Evolutionary conservation across 1,284 basidiomycete genomes (phyloP), one percentile per base, ranked within the genome.

Genomic region (Ustilago hordei): DNA sequence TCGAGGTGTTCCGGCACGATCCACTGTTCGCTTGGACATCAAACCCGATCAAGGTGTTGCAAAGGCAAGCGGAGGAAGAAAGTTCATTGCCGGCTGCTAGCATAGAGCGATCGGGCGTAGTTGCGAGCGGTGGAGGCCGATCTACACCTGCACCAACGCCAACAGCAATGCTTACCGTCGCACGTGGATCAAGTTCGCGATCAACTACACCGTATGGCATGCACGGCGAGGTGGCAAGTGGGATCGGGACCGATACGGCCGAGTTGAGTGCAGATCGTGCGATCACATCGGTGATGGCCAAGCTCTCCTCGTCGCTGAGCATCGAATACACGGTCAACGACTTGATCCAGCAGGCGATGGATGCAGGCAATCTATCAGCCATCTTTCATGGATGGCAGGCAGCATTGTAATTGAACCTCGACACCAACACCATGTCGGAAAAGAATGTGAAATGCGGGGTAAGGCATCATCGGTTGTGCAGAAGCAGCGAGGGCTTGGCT

Each of bases 1-100:
- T 99, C 41, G 95, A 98, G 84, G 96, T 98, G 12, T 97, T 98
- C 90, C 95, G 94, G 86, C 91, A 98, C 83, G 96, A 99, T 86
- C 96, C 97, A 0, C 89, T 99, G 13, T 93, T 97, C 81, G 92
- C 91, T 28, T 99, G 96, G 96, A 75, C 75, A 23, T 66, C 73
- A 57, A 79, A 79, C 35, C 75, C 66, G 38, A 78, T 82, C 62
- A 82, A 82, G 60, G 73, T 82, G 41, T 41, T 82, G 32, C 56
- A 69, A 36, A 78, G 75, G 17, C 78, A 81, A 52, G 72, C 69
- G 39, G 67, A 48, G 17, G 69, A 76, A 15, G 70, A 72, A 48
- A 60, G 47, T 39, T 57, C 56, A 12, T 15, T 63, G 57, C 56
- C 63, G 12, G 32, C 60, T 9, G 9, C 55, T 17, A 70, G 57